These are phyloP conservation scores for Apiotrichum gamsii DNA, from an alignment of 1,284 basidiomycete genomes.

Conservation along the genomic window DNA sequence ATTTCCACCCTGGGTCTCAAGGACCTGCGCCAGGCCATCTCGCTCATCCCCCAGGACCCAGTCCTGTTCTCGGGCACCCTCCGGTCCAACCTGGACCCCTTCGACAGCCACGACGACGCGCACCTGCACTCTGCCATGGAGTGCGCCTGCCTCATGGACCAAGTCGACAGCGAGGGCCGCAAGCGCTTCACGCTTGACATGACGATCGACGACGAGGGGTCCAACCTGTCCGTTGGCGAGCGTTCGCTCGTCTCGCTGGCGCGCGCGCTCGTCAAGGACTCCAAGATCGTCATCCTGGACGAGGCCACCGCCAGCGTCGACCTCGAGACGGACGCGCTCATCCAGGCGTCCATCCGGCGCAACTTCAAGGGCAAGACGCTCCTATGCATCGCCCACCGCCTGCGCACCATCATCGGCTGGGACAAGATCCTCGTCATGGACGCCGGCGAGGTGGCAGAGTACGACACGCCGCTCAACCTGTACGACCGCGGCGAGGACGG, in stretches of 20 bases:
- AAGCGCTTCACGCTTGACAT: constrained; percentile 55
- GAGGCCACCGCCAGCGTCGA: constrained; percentile 57
- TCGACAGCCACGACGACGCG: constrained; percentile 65
- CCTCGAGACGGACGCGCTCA: constrained; percentile 66
- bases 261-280: constrained; percentile 63
- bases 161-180: neutral
- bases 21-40: constrained; percentile 48
- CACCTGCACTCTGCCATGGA: constrained; percentile 74
- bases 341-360: constrained; percentile 64
- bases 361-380: constrained; percentile 56
- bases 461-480: constrained; percentile 42
- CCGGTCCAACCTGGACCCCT: constrained; percentile 64
- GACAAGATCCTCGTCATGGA: constrained; percentile 45
- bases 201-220: constrained; percentile 31
- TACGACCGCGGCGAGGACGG: constrained; percentile 45
- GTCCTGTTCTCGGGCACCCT: constrained; percentile 55
- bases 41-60: constrained; percentile 81
- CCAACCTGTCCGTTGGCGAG: constrained; percentile 18
- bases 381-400: constrained; percentile 65
- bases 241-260: constrained; percentile 54
- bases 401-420: constrained; percentile 61
- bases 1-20: constrained; percentile 50
- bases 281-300: constrained; percentile 61
- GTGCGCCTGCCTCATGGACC: constrained; percentile 62
- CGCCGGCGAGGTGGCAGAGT: constrained; percentile 35